A percentile compares a stretch with the other conserved stretches of the same genome.
Evolutionary conservation across 1,284 basidiomycete genomes (phyloP).

Genomic region (Coriolopsis trogii): DNA sequence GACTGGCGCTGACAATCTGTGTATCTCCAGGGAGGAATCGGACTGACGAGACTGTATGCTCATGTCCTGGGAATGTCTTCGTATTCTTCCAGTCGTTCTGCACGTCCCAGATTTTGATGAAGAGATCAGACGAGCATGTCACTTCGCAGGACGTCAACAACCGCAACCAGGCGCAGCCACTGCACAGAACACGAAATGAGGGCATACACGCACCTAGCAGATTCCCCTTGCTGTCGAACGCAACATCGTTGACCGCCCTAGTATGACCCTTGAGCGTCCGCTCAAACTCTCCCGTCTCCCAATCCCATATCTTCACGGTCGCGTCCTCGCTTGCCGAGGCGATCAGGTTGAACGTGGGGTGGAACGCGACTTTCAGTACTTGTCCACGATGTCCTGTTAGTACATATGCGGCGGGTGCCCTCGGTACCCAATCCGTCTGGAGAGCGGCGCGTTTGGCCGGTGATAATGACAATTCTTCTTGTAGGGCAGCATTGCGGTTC

Average conservation of each 20-base stretch:
- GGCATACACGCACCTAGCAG: slow-evolving; percentile 54
- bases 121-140: slow-evolving; percentile 77
- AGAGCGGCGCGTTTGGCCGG: slow-evolving; percentile 30
- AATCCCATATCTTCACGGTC: slow-evolving; percentile 82
- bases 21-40: slow-evolving; percentile 76
- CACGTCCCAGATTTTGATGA: slow-evolving; percentile 79
- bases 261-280: slow-evolving; percentile 80
- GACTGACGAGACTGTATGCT: slow-evolving; percentile 74
- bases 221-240: slow-evolving; percentile 73
- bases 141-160: slow-evolving; percentile 39
- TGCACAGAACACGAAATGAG: background rate
- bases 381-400: slow-evolving; percentile 67
- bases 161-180: background rate
- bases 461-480: slow-evolving; percentile 46
- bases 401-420: slow-evolving; percentile 61
- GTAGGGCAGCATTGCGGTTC: slow-evolving; percentile 60
- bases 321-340: slow-evolving; percentile 74
- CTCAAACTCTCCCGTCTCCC: slow-evolving; percentile 83
- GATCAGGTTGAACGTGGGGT: slow-evolving; percentile 70
- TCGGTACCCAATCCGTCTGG: slow-evolving; percentile 72
- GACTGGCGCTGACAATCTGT: slow-evolving; percentile 68
- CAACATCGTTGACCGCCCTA: slow-evolving; percentile 71
- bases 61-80: slow-evolving; percentile 76
- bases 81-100: slow-evolving; percentile 75
- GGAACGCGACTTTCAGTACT: slow-evolving; percentile 70